Evolutionary conservation across 345 rosid genomes (phyloP), one percentile per base, ranked within the genome.

Genomic region (Lenwebbia sp.): DNA sequence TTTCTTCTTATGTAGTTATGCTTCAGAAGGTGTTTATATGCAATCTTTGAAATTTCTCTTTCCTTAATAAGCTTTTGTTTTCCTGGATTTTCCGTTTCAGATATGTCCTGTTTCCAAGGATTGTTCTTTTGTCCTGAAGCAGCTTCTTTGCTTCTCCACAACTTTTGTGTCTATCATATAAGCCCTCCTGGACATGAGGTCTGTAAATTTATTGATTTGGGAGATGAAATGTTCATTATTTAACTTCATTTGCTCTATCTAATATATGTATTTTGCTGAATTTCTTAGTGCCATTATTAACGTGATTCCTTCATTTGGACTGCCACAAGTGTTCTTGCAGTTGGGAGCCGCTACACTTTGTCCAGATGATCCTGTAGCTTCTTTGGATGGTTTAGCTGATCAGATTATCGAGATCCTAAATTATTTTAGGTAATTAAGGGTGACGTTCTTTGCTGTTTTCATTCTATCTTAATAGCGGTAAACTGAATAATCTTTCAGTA

Each of bases 111-210:
- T 87, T 96, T 96, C 88, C 98, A 95, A 93, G 98, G 98, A 86
- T 90, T 97, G 87, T 94, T 97, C 88, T 96, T 95, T 86, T 97
- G 98, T 91, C 96, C 96, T 37, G 99, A 97, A 90, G 96, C 98
- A 19, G 92, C 94, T 54, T 94, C 99, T 21, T 92, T 97, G 92
- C 92, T 97, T 62, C 96, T 95, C 23, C 98, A 96, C 90, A 97
- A 96, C 90, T 97, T 97, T 91, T 97, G 99, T 92, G 92, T 96
- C 78, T 97, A 97, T 89, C 99, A 97, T 87, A 94, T 97, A 75
- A 93, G 96, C 85, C 99, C 99, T 51, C 98, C 99, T 41, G 99
- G 99, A 60, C 99, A 97, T 83, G 99, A 97, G 98, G 99, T 96
- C 88, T 86, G 96, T 88, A 84, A 90, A 87, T 83, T 88, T 86